Evolutionary conservation across 805 yeast genomes (phyloP).

Genomic region (Teunomyces atbi): DNA sequence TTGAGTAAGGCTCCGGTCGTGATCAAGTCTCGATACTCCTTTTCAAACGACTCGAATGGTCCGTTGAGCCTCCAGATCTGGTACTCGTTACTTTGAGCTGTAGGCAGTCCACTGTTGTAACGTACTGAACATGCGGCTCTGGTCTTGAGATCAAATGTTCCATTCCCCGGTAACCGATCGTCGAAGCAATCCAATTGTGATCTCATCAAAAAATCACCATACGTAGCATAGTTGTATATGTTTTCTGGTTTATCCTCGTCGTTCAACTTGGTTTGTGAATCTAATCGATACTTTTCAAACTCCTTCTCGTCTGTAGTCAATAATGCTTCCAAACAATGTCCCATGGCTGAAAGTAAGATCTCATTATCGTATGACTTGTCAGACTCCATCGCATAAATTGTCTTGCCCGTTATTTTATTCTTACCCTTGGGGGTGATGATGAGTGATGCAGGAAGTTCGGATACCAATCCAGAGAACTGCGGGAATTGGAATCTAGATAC

Average conservation of each 20-base stretch:
- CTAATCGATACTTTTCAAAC: constrained; percentile 37
- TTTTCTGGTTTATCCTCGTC: constrained; percentile 20
- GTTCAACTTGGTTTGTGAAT: background rate
- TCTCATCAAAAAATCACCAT: constrained; percentile 72
- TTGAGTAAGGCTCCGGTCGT: constrained; percentile 72
- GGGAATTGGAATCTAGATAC: constrained; percentile 26
- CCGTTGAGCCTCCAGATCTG: constrained; percentile 65
- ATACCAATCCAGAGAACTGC: constrained; percentile 9
- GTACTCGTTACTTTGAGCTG: constrained; percentile 58
- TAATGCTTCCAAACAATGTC: constrained; percentile 75
- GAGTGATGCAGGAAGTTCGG: constrained; percentile 46
- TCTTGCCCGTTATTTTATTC: constrained; percentile 17
- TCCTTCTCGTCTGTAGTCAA: constrained; percentile 59
- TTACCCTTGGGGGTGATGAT: constrained; percentile 51
- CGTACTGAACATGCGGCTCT: constrained; percentile 88
- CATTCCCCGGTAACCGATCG: constrained; percentile 77
- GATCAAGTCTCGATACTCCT: constrained; percentile 75
- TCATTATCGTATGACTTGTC: constrained; percentile 70
- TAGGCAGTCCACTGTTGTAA: constrained; percentile 66
- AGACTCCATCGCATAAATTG: constrained; percentile 61
- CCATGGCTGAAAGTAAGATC: constrained; percentile 67
- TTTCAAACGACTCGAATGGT: constrained; percentile 70
- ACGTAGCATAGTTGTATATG: constrained; percentile 67
- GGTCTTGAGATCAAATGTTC: constrained; percentile 89
- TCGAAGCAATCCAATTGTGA: constrained; percentile 90